Conservation (phyloP, 2,329 filamentous ascomycete species). For the Fusarium caatingaense region DNA sequence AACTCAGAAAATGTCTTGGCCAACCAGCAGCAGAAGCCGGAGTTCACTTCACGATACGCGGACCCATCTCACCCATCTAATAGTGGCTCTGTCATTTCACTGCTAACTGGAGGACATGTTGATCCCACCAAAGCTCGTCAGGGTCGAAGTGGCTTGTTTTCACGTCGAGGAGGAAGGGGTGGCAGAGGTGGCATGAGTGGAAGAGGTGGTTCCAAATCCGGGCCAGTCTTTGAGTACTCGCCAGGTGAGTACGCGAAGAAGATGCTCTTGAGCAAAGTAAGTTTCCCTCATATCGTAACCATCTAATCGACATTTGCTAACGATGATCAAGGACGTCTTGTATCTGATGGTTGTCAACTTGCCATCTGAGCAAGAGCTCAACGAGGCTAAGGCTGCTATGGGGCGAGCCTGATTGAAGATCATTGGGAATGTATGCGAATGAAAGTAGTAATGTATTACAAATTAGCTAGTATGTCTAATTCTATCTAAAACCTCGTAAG, state of each 20-base stretch:
- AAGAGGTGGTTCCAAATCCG: neutral
- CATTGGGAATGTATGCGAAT: neutral
- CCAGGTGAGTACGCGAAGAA: constrained; percentile 9
- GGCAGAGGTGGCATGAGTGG: neutral
- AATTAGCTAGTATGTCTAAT: neutral
- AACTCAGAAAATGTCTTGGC: constrained; percentile 7
- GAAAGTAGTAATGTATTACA: neutral
- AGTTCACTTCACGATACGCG: constrained; percentile 14
- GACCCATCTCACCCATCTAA: constrained; percentile 16
- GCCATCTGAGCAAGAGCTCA: constrained; percentile 4
- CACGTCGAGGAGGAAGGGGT: neutral
- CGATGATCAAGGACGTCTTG: neutral
- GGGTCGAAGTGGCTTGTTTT: neutral
- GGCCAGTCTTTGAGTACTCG: neutral
- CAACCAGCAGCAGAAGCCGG: constrained; percentile 9
- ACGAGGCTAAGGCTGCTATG: constrained; percentile 2
- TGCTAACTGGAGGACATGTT: constrained; percentile 15
- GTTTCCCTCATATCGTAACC: accelerated
- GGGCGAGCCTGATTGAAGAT: neutral
- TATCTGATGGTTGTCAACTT: constrained; percentile 20
- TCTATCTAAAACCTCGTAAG: accelerated
- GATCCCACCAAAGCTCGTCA: neutral
- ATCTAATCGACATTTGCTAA: neutral
- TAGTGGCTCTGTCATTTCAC: constrained; percentile 4
- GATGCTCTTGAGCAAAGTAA: constrained; percentile 16